Base-by-base conservation (phyloP, 2,329 filamentous ascomycete genomes). In the Cladophialophora carrionii region DNA sequence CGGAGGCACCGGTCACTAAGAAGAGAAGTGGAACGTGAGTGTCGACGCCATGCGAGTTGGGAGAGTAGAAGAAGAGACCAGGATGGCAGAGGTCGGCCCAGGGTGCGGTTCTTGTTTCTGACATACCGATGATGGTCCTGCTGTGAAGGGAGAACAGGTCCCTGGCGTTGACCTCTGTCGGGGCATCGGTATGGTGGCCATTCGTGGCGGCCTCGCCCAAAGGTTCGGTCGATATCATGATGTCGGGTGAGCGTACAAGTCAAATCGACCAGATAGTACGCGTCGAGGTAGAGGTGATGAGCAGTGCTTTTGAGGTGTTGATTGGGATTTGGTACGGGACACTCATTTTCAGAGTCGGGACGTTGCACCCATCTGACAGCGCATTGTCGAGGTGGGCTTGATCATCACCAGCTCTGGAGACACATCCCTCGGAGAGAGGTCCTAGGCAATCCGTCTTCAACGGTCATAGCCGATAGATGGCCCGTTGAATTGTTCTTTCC, bases 81-180 rank as follows among this genome's bases (percentile, higher is more conserved):
- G 37, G 6, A 43, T 43, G 37, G 37, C 14, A n/a, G 1, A 37
- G 17, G 17, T 43, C 17, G 17, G 17, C n/a, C 14, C 22, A 29
- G 2, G 46, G n/a, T 37, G 9, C 24, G 7, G 41, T 26, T 3
- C n/a, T 29, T 32, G 57, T 26, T 57, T 14, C 22, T 4, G n/a
- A 61, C 58, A 12, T 43, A 61, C 58, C 58, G 8, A 61, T 52
- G 14, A 61, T 61, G 12, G 48, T 61, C 43, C 58, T 52, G 31
- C 10, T 12, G 31, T 61, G 48, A 31, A 61, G 58, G 2, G 46
- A 41, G 17, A 61, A 61, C 31, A 61, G 58, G 48, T 61, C 58
- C 37, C 7, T 43, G 17, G 37, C 37, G 37, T 43, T 43, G 37
- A 43, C 6, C 37, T 43, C 37, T 43, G 37, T 20, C n/a, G 37